Percentiles rank a stretch among this genome's conserved stretches.
Conservation (phyloP, 75 land plant species). For the Gnetum montanum region DNA sequence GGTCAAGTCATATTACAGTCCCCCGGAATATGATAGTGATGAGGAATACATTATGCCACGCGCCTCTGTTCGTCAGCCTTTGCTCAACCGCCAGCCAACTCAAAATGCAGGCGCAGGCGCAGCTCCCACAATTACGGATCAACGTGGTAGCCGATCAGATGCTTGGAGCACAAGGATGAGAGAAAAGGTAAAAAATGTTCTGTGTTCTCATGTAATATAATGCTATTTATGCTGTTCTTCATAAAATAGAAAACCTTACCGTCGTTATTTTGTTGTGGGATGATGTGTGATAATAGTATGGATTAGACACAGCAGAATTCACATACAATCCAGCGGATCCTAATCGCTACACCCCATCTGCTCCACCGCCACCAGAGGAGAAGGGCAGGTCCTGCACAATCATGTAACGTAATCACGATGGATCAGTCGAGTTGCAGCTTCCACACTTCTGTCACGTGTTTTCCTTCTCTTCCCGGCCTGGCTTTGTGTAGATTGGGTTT, state of each 20-base stretch:
- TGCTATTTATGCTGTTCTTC: no score
- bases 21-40: slow-evolving; percentile 89
- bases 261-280: no score
- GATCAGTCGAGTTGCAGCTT: no score
- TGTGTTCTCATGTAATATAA: neutral
- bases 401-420: no score
- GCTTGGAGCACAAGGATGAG: slow-evolving; percentile 96
- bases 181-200: slow-evolving; percentile 55
- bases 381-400: slow-evolving; percentile 57
- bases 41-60: slow-evolving; percentile 62
- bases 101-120: slow-evolving; percentile 47
- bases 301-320: slow-evolving; percentile 91
- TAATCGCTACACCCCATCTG: slow-evolving; percentile 33
- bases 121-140: slow-evolving; percentile 43
- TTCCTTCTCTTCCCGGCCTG: no score
- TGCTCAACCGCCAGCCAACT: slow-evolving; percentile 48
- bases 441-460: no score
- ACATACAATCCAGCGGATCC: slow-evolving; percentile 86
- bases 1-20: slow-evolving; percentile 48
- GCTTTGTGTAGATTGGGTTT: no score
- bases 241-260: no score
- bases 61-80: slow-evolving; percentile 46
- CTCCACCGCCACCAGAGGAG: slow-evolving; percentile 47
- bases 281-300: slow-evolving; percentile 48
- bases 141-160: slow-evolving; percentile 67